Percentiles rank a stretch among this genome's conserved stretches.
phyloP scores from a whole-genome alignment of 164 flowering plant genomes.

The Chimonanthus salicifolius region DNA sequence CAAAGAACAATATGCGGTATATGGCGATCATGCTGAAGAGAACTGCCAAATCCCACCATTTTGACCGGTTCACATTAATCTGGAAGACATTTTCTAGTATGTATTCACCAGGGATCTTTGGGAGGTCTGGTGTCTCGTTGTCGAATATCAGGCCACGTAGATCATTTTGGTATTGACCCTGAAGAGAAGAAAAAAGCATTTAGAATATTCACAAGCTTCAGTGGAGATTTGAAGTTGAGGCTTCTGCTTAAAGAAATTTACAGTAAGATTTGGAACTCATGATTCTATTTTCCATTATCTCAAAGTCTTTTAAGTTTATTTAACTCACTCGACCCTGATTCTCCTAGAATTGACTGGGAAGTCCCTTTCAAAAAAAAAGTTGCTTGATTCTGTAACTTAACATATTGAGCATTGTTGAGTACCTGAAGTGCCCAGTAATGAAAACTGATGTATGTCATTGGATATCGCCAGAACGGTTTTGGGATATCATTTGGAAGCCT shows the following conservation, averaged over 20 bases:
- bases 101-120: constrained; percentile 81
- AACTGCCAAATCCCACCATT: constrained; percentile 75
- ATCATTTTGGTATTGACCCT: constrained; percentile 96
- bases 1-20: constrained; percentile 81
- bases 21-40: constrained; percentile 69
- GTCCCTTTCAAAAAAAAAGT: neutral
- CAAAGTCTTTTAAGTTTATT: no score
- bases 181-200: neutral
- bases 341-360: neutral
- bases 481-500: constrained; percentile 97
- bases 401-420: constrained; percentile 9
- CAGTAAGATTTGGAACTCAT: neutral
- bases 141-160: constrained; percentile 69
- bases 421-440: constrained; percentile 98
- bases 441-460: constrained; percentile 95
- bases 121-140: constrained; percentile 44
- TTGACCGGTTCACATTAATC: constrained; percentile 69
- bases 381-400: neutral
- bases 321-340: neutral
- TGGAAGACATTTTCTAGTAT: constrained; percentile 71
- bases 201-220: neutral
- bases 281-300: neutral
- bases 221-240: neutral
- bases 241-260: neutral
- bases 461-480: constrained; percentile 91